These are phyloP conservation scores for Aspergillus ustus DNA, from an alignment of 2,329 filamentous ascomycete genomes.

Conservation along the genomic window DNA sequence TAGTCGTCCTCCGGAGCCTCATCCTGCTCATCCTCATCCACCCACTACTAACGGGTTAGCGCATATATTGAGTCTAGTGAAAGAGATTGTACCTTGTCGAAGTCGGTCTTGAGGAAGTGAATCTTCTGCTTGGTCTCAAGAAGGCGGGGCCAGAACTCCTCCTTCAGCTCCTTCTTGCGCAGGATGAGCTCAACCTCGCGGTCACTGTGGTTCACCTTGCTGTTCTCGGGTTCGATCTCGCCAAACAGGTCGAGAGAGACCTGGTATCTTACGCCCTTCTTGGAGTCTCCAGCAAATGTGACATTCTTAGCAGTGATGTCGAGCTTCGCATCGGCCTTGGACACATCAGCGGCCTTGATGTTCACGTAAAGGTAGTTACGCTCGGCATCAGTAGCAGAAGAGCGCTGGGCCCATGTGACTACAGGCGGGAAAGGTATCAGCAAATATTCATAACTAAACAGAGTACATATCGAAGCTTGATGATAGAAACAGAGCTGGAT, in stretches of 20 bases:
- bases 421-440: slow-evolving; percentile 20
- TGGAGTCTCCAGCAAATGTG: slow-evolving; percentile 81
- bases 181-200: slow-evolving; percentile 90
- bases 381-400: slow-evolving; percentile 73
- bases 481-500: neutral
- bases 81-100: slow-evolving; percentile 74
- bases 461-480: slow-evolving; percentile 13
- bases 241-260: slow-evolving; percentile 85
- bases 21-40: slow-evolving; percentile 98
- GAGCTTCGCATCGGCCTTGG: slow-evolving; percentile 75
- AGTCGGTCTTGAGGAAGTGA: slow-evolving; percentile 98
- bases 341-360: slow-evolving; percentile 84
- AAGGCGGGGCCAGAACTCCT: slow-evolving; percentile 94
- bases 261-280: slow-evolving; percentile 84
- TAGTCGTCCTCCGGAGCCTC: slow-evolving; percentile 80
- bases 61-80: neutral
- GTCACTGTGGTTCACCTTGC: slow-evolving; percentile 84
- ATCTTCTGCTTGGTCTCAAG: slow-evolving; percentile 88
- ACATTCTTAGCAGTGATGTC: slow-evolving; percentile 79
- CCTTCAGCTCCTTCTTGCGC: slow-evolving; percentile 94
- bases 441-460: neutral
- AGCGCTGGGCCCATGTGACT: slow-evolving; percentile 99
- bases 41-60: slow-evolving; percentile 65
- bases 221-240: slow-evolving; percentile 85
- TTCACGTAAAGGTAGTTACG: slow-evolving; percentile 97